Evolutionary conservation across 805 yeast genomes (phyloP).

Genomic region (Yamadazyma sp.): DNA sequence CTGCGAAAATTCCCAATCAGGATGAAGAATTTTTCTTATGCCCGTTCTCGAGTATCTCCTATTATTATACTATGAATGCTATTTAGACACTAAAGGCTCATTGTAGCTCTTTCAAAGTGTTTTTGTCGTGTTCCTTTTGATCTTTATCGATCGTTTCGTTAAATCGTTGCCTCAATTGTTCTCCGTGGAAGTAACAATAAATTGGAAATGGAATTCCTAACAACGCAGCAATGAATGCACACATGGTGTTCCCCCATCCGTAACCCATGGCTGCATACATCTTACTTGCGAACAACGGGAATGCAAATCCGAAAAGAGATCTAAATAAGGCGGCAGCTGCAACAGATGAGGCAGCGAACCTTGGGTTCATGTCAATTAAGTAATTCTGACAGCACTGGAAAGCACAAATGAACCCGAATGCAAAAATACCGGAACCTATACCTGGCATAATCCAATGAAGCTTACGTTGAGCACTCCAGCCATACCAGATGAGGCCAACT

Average conservation of each 20-base stretch:
- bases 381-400: constrained; percentile 69
- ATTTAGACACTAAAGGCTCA: too few relatives aligned
- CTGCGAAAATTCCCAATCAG: constrained; percentile 5
- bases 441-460: constrained; percentile 64
- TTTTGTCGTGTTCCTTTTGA: constrained; percentile 28
- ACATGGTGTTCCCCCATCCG: constrained; percentile 71
- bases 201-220: constrained; percentile 71
- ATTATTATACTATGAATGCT: not conserved
- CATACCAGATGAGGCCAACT: constrained; percentile 65
- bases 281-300: constrained; percentile 51
- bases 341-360: constrained; percentile 38
- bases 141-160: constrained; percentile 48
- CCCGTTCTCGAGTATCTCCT: too few relatives aligned
- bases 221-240: constrained; percentile 55
- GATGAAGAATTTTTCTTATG: too few relatives aligned
- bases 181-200: constrained; percentile 56
- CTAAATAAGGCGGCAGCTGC: constrained; percentile 45
- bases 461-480: constrained; percentile 63
- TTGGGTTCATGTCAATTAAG: constrained; percentile 47
- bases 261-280: constrained; percentile 59
- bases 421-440: constrained; percentile 60
- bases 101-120: constrained; percentile 3
- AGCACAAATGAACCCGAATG: constrained; percentile 58
- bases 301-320: constrained; percentile 37
- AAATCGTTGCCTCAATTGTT: constrained; percentile 56